A percentile compares a stretch with the other conserved stretches of the same genome.
Evolutionary conservation across 257 asterid species (phyloP).

Genomic region (Prunella vulgaris): DNA sequence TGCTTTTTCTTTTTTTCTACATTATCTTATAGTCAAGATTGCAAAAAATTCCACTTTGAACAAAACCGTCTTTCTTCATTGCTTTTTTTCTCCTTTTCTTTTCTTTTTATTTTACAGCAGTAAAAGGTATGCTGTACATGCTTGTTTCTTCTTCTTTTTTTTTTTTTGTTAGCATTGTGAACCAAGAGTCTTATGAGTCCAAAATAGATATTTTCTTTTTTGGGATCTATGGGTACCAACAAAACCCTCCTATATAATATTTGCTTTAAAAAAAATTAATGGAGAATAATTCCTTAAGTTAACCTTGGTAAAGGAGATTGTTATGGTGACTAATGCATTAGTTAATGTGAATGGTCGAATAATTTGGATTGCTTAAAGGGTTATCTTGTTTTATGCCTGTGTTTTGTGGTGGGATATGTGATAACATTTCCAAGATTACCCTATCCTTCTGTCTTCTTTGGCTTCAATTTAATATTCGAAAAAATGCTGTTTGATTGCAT

Average conservation of each 20-base stretch:
- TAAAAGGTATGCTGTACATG: conserved; percentile 10
- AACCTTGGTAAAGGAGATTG: conserved; percentile 7
- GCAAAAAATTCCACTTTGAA: conserved; percentile 33
- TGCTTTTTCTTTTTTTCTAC: conserved; percentile 35
- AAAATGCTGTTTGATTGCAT: conserved; percentile 33
- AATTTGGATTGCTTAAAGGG: conserved; percentile 30
- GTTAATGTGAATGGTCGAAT: conserved; percentile 12
- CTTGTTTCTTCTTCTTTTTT: neutral
- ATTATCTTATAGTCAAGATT: conserved; percentile 26
- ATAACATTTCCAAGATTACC: conserved; percentile 33
- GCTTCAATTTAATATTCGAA: conserved; percentile 33
- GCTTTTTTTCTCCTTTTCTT: conserved; percentile 15
- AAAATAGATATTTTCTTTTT: conserved; percentile 22
- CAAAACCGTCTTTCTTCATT: conserved; percentile 13
- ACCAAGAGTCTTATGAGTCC: too few relatives aligned
- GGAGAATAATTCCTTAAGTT: conserved; percentile 9
- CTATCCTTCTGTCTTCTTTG: conserved; percentile 28
- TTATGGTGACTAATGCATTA: conserved; percentile 8
- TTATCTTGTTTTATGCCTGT: conserved; percentile 45
- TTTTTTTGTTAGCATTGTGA: neutral
- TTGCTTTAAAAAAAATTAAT: neutral
- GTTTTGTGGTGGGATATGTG: conserved; percentile 36
- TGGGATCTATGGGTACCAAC: conserved; percentile 24
- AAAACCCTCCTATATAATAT: neutral
- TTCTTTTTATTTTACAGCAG: conserved; percentile 2